Evolutionary conservation across 2,329 filamentous ascomycete species (phyloP).

Genomic region (Fusarium clavum): DNA sequence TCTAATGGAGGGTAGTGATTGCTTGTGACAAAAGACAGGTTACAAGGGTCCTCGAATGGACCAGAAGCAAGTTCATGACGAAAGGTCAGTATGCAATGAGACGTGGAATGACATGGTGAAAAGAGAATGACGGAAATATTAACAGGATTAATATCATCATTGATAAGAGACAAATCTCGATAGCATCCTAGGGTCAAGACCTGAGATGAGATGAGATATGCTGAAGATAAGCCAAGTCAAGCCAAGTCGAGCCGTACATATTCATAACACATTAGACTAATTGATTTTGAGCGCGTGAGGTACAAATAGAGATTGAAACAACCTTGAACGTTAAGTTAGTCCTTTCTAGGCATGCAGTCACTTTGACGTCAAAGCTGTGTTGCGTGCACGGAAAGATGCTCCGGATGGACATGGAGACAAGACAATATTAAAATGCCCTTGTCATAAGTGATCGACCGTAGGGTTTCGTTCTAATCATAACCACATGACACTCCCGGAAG

Average conservation of each 20-base stretch:
- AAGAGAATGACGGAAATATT: constrained; percentile 18
- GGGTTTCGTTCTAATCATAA: constrained; percentile 21
- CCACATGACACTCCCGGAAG: constrained; percentile 32
- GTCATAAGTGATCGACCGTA: constrained; percentile 19
- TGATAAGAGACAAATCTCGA: neutral
- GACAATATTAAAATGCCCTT: neutral
- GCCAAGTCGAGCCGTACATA: neutral
- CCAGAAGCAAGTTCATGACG: constrained; percentile 24
- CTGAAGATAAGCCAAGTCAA: neutral
- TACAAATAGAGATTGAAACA: constrained; percentile 14
- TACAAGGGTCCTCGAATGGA: constrained; percentile 16
- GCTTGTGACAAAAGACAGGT: constrained; percentile 12
- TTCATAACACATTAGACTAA: neutral
- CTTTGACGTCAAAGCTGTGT: constrained; percentile 38
- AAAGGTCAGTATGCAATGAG: constrained; percentile 25
- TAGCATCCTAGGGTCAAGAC: neutral
- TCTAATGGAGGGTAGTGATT: neutral
- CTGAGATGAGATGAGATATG: neutral
- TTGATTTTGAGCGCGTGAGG: neutral
- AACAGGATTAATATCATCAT: constrained; percentile 2
- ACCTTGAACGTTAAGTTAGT: constrained; percentile 1
- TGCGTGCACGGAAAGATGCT: neutral
- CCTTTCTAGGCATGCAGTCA: constrained; percentile 27
- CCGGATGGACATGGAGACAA: neutral
- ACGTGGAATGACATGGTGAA: constrained; percentile 29